Conservation (phyloP, 495 filamentous ascomycete genomes). For the Penicillium bialowiezense region DNA sequence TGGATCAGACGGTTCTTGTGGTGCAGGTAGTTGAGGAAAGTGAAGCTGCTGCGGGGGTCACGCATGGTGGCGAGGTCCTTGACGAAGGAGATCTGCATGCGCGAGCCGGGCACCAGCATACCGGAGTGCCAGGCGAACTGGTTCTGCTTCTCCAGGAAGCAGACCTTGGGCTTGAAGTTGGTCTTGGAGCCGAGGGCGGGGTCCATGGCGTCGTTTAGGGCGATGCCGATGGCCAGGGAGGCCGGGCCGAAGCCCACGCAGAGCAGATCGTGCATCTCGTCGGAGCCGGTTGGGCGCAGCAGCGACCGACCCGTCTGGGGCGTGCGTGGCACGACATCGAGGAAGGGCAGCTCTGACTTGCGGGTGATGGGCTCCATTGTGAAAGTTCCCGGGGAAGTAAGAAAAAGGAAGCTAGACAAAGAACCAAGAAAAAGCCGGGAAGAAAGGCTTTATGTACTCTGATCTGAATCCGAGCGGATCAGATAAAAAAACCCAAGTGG, state of each 20-base stretch:
- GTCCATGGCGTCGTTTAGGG: conserved; percentile 69
- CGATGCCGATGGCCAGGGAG: conserved; percentile 87
- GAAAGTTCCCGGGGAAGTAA: background rate
- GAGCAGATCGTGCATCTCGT: conserved; percentile 73
- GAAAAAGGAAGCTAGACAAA: background rate
- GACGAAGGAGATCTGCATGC: conserved; percentile 98
- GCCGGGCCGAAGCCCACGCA: conserved; percentile 95
- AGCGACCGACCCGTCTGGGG: conserved; percentile 12
- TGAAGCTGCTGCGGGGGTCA: conserved; percentile 86
- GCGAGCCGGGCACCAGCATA: conserved; percentile 88
- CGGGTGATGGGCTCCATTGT: conserved; percentile 22
- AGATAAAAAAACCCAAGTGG: conserved; percentile 28
- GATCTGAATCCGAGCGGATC: conserved; percentile 22
- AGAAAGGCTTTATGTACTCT: background rate
- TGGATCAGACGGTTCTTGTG: conserved; percentile 72
- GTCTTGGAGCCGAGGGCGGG: conserved; percentile 26
- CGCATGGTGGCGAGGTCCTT: conserved; percentile 91
- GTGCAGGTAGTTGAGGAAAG: conserved; percentile 92
- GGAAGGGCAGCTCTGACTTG: conserved; percentile 21
- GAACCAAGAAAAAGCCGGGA: background rate
- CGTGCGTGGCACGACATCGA: conserved; percentile 13
- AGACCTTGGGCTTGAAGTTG: conserved; percentile 58
- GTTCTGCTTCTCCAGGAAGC: conserved; percentile 82
- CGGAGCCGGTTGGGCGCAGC: conserved; percentile 34
- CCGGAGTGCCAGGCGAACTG: conserved; percentile 90